Conservation (phyloP, 352 stramenopile genomes). For the Phytophthora lateralis region DNA sequence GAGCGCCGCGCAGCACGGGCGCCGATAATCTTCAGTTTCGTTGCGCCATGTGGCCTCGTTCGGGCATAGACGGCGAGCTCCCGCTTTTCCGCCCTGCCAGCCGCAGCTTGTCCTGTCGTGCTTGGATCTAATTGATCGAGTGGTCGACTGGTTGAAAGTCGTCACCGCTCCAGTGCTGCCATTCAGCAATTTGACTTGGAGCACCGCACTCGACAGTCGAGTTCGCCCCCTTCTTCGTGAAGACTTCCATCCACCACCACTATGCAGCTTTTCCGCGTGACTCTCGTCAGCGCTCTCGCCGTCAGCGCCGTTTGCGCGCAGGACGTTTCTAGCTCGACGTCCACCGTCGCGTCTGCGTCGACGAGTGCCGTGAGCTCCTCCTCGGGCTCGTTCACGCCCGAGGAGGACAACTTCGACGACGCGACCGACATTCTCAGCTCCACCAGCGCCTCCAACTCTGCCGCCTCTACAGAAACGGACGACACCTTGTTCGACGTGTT, state of each 20-base stretch:
- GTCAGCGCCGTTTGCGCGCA: constrained; percentile 26
- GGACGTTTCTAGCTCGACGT: constrained; percentile 12
- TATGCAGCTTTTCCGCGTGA: constrained; percentile 34
- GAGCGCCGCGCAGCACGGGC: background rate
- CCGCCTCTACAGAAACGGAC: constrained; percentile 10
- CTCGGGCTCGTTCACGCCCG: constrained; percentile 6
- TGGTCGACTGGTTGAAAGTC: constrained; percentile 23
- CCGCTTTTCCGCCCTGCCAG: constrained; percentile 11
- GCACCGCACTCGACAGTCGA: constrained; percentile 15
- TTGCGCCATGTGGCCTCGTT: constrained; percentile 10
- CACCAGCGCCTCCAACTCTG: constrained; percentile 2
- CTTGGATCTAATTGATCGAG: constrained; percentile 20
- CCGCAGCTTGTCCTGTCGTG: constrained; percentile 27
- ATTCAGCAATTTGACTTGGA: constrained; percentile 22
- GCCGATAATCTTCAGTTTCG: constrained; percentile 12
- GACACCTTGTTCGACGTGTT: constrained; percentile 24
- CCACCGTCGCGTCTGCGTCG: constrained; percentile 11
- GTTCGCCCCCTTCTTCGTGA: constrained; percentile 11
- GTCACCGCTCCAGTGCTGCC: constrained; percentile 4
- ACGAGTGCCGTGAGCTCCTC: constrained; percentile 18
- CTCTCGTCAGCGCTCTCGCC: constrained; percentile 24
- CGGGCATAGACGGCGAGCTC: constrained; percentile 11
- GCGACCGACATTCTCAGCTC: constrained; percentile 5
- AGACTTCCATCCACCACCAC: constrained; percentile 12
- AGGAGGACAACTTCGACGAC: constrained; percentile 9